Evolutionary conservation across 768 basidiomycete genomes (phyloP).

Genomic region (Amanita exitialis): DNA sequence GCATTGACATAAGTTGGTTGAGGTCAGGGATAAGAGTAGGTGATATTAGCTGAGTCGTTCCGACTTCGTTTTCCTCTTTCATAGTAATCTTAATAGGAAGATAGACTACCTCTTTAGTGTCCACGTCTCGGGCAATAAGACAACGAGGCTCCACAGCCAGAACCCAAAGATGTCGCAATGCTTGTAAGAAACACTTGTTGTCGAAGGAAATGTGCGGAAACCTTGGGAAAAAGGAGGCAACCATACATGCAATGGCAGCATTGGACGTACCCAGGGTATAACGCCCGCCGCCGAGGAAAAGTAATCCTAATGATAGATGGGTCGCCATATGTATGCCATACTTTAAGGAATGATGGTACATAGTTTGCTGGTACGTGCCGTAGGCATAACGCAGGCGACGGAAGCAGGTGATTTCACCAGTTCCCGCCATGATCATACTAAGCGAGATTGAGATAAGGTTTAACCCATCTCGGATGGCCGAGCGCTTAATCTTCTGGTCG

Average conservation of each 20-base stretch:
- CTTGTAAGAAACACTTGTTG: constrained; percentile 86
- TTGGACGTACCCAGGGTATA: constrained; percentile 90
- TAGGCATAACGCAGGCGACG: constrained; percentile 83
- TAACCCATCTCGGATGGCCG: constrained; percentile 78
- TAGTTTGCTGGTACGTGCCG: constrained; percentile 66
- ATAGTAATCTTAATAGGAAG: constrained; percentile 85
- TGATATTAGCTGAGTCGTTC: constrained; percentile 75
- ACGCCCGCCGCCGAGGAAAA: constrained; percentile 90
- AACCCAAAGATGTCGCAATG: constrained; percentile 92
- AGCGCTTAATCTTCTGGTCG: constrained; percentile 82
- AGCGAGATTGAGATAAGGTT: constrained; percentile 81
- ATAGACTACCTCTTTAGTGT: constrained; percentile 84
- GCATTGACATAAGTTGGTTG: constrained; percentile 68
- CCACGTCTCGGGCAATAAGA: constrained; percentile 85
- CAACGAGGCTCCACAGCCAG: constrained; percentile 93
- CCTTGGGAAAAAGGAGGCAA: constrained; percentile 87
- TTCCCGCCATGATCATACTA: constrained; percentile 95
- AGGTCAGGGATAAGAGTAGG: constrained; percentile 91
- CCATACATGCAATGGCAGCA: constrained; percentile 82
- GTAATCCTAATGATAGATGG: constrained; percentile 81
- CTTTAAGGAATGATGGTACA: constrained; percentile 55
- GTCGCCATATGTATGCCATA: constrained; percentile 89
- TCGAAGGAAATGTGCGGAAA: constrained; percentile 74
- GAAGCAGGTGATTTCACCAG: constrained; percentile 86
- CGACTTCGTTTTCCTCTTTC: constrained; percentile 49